phyloP scores from a whole-genome alignment of 495 filamentous ascomycete species.

The Hypoxylon intermedium region DNA sequence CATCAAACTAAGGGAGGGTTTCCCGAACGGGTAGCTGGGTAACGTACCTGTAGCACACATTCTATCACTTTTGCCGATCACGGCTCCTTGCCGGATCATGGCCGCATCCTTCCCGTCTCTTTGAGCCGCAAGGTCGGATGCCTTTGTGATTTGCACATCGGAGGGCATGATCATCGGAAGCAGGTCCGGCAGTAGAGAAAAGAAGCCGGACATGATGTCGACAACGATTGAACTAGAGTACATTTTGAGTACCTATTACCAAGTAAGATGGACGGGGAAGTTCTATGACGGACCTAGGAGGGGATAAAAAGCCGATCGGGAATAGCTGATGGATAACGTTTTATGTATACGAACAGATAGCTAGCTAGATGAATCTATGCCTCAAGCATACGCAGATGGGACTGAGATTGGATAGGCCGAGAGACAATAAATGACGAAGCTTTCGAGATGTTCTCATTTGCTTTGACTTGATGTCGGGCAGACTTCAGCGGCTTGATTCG shows the following conservation, averaged over 20 bases:
- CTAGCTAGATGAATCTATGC: not conserved
- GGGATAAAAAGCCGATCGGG: slow-evolving; percentile 1
- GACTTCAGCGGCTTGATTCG: slow-evolving; percentile 5
- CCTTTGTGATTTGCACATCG: slow-evolving; percentile 53
- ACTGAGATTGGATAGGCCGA: not conserved
- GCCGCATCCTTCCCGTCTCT: slow-evolving; percentile 33
- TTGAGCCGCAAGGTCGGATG: slow-evolving; percentile 50
- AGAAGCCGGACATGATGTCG: slow-evolving; percentile 52
- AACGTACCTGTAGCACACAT: slow-evolving; percentile 61
- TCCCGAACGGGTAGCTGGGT: slow-evolving; percentile 6
- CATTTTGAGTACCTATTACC: slow-evolving; percentile 15
- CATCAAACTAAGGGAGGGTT: slow-evolving; percentile 4
- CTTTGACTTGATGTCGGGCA: slow-evolving; percentile 14
- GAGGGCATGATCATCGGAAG: slow-evolving; percentile 59
- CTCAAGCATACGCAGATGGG: not conserved
- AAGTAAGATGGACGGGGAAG: not conserved
- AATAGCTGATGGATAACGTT: not conserved
- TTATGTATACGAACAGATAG: not conserved
- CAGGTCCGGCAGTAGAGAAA: slow-evolving; percentile 58
- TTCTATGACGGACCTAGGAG: slow-evolving; percentile 15
- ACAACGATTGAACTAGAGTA: slow-evolving; percentile 21
- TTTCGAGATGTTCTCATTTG: slow-evolving; percentile 6
- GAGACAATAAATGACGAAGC: not conserved
- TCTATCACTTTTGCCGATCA: slow-evolving; percentile 64
- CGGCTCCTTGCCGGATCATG: slow-evolving; percentile 57